Evolutionary conservation across 2,329 filamentous ascomycete genomes (phyloP).

Genomic region (Fusarium mangiferae): DNA sequence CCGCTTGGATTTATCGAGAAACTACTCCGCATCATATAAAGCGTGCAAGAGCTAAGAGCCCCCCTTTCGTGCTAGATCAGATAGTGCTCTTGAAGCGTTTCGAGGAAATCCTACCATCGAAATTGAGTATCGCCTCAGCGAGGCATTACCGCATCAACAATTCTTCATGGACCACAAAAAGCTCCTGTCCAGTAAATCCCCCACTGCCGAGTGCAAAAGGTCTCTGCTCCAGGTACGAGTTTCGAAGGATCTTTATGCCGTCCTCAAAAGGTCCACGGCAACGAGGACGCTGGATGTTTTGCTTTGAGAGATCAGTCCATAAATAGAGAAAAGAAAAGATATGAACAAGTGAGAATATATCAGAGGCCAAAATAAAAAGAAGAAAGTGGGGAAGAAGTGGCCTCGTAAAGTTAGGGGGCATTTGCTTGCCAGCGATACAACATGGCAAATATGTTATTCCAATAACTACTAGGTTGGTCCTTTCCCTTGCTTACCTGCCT

Average conservation of each 20-base stretch:
- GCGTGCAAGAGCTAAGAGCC: slow-evolving; percentile 80
- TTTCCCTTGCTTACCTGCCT: not conserved
- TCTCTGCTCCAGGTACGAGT: slow-evolving; percentile 11
- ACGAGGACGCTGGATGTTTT: no score
- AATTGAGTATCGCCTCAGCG: slow-evolving; percentile 71
- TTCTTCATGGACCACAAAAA: slow-evolving; percentile 79
- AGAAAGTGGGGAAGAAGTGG: not conserved
- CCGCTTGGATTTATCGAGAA: slow-evolving; percentile 68
- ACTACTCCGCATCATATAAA: slow-evolving; percentile 73
- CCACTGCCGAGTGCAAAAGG: slow-evolving; percentile 66
- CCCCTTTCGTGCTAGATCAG: slow-evolving; percentile 46
- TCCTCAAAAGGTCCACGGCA: not conserved
- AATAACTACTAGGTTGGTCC: not conserved
- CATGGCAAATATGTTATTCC: not conserved
- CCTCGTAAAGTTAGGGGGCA: not conserved
- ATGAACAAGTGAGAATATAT: not conserved
- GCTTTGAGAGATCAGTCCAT: not conserved
- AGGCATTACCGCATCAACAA: slow-evolving; percentile 71
- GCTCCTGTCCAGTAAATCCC: slow-evolving; percentile 78
- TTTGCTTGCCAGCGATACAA: not conserved
- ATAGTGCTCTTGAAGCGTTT: not conserved
- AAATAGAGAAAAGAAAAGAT: not conserved
- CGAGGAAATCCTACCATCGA: slow-evolving; percentile 55
- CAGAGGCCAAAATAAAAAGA: not conserved
- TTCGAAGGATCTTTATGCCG: slow-evolving; percentile 2